Evolutionary conservation across 768 basidiomycete genomes (phyloP), one percentile per base, ranked within the genome.

Genomic region (Naganishia antarctica): DNA sequence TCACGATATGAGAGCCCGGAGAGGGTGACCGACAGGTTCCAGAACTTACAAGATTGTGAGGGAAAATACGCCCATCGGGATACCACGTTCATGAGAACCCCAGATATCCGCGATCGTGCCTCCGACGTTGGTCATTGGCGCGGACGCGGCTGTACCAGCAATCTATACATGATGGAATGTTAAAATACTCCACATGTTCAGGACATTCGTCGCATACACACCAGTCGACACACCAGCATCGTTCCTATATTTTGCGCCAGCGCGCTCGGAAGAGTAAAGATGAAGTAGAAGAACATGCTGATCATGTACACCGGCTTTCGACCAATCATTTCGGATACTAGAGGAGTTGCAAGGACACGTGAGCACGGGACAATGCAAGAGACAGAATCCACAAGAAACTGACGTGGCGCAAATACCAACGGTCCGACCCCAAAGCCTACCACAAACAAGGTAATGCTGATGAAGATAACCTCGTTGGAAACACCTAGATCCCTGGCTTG

Each of bases 241-340:
- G 73, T 69, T n/a, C 67, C 70, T 29, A 70, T 68, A 53, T 73
- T 74, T 28, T 71, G 66, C 3, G 76, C 70, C 16, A 77, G 65
- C 0, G 74, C 75, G 21, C 66, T 73, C 2, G 75, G 76, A 13
- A 77, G 69, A 16, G 75, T 77, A 69, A 78, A 76, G 60, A 75
- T 64, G 34, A 71, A 70, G 67, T 73, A 78, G 50, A 75, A 60
- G 28, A 61, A 60, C 28, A 74, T 70, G 21, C 68, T 64, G 57
- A 73, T 21, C 31, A 71, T 50, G 71, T 71, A 74, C 63, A 75
- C 64, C 0, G 67, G 63, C 21, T 69, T 64, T 12, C 76, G 68
- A 8, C 76, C 76, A 45, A 67, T 65, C 32, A 77, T 57, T 47
- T 76, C 75, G 34, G 69, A 70, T 3, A 74, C 49, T 18, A 16